A percentile compares a stretch with the other conserved stretches of the same genome.
Conservation (phyloP, 306 rosid genomes). For the Lathyrus tuberosus region DNA sequence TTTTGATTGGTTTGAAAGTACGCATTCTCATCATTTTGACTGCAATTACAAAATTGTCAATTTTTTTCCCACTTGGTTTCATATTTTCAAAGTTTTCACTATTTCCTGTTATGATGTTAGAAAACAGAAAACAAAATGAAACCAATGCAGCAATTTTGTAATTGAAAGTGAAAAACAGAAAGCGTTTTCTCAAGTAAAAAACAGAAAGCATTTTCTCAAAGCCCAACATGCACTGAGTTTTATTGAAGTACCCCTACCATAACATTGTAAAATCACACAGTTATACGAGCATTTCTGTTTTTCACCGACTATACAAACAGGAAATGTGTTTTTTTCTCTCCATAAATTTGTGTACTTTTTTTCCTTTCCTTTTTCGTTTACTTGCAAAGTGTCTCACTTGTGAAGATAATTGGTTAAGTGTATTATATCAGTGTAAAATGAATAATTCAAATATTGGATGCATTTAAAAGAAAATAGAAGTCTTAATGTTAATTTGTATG, state of each 20-base stretch:
- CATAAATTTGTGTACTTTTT: neutral
- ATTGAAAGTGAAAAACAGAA: neutral
- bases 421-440: neutral
- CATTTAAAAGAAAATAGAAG: neutral
- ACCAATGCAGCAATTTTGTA: neutral
- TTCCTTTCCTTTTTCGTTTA: neutral
- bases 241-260: neutral
- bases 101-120: neutral
- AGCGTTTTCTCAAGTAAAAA: neutral
- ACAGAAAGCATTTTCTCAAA: neutral
- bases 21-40: neutral
- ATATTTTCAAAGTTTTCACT: neutral
- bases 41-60: neutral
- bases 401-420: neutral
- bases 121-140: neutral
- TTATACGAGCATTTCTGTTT: neutral
- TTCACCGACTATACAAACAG: neutral
- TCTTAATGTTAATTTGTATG: neutral
- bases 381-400: neutral
- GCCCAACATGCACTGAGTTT: neutral
- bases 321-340: neutral
- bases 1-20: neutral
- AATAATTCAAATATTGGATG: slow-evolving; percentile 1
- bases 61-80: neutral
- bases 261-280: neutral